Conservation (phyloP, 306 rosid species). For the Betula pendula region DNA sequence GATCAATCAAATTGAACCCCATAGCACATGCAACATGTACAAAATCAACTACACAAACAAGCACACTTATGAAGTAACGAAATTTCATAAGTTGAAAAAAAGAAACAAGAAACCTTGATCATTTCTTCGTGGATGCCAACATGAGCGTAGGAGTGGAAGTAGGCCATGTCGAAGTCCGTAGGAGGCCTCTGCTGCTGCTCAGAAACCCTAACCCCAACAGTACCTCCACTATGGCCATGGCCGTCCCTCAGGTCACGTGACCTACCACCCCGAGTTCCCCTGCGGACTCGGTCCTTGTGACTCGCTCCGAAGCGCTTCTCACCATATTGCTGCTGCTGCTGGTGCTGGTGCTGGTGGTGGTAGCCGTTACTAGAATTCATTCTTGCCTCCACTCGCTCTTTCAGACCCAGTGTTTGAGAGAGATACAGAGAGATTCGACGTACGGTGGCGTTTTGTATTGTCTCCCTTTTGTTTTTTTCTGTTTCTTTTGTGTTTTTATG, state of each 20-base stretch:
- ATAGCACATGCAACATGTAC: neutral
- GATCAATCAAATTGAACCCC: neutral
- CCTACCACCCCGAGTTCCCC: conserved; percentile 55
- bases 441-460: neutral
- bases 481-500: too few relatives aligned
- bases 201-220: conserved; percentile 63
- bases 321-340: conserved; percentile 22
- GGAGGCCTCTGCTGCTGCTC: conserved; percentile 56
- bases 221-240: conserved; percentile 2
- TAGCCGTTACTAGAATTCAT: conserved; percentile 55
- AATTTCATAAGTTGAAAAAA: neutral
- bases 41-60: neutral
- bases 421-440: neutral
- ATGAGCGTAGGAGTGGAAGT: conserved; percentile 90
- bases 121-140: conserved; percentile 96
- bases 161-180: conserved; percentile 92
- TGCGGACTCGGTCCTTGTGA: conserved; percentile 55
- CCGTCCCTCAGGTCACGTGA: conserved; percentile 49
- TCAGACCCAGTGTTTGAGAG: neutral
- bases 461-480: too few relatives aligned
- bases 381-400: conserved; percentile 4
- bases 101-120: conserved; percentile 65
- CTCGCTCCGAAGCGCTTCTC: conserved; percentile 29
- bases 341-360: conserved; percentile 31
- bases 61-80: neutral